Evolutionary conservation across 345 rosid species (phyloP), one percentile per base, ranked within the genome.

Genomic region (Odontarrhena argentea): DNA sequence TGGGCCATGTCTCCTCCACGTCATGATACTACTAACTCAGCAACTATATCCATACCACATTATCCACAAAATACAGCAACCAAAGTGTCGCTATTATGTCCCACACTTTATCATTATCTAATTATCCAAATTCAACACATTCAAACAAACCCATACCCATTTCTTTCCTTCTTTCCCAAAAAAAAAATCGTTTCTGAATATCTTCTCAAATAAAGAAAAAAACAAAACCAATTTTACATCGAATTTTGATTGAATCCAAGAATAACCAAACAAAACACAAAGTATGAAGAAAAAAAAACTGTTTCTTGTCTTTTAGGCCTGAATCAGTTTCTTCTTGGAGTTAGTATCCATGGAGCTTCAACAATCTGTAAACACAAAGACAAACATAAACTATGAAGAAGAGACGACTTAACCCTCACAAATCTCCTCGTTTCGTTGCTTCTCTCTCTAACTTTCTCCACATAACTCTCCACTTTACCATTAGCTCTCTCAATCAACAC

Each of bases 291-390:
- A 12, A 6, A 64, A 38, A 37, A 36, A 48, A 30, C 12, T 34
- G 47, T 50, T 26, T 43, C 42, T 65, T 59, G 71, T 74, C 48
- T 74, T 55, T 42, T 55, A 61, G 63, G 63, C 57, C 50, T 74
- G 61, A 60, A 55, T 68, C 69, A 74, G 32, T 68, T 28, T 55
- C 69, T 68, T 74, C 69, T 74, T 76, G 91, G 95, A 18, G 68
- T 79, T 76, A 87, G 69, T 54, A 83, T 55, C 87, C 89, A 79
- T 58, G 84, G 79, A 65, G 83, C 80, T 61, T 85, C 95, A 50
- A 75, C 75, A 63, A 89, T 43, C 47, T 83, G 85, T 85, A 86
- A 73, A 61, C 85, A 87, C 72, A 84, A 9, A 60, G 92, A 83
- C 47, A 89, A 63, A 76, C 89, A 81, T 32, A 81, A 36, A 26